Percentiles rank a stretch among this genome's conserved stretches.
Evolutionary conservation across 148 eudicot genomes (phyloP).

Genomic region (Chenopodium quinoa): DNA sequence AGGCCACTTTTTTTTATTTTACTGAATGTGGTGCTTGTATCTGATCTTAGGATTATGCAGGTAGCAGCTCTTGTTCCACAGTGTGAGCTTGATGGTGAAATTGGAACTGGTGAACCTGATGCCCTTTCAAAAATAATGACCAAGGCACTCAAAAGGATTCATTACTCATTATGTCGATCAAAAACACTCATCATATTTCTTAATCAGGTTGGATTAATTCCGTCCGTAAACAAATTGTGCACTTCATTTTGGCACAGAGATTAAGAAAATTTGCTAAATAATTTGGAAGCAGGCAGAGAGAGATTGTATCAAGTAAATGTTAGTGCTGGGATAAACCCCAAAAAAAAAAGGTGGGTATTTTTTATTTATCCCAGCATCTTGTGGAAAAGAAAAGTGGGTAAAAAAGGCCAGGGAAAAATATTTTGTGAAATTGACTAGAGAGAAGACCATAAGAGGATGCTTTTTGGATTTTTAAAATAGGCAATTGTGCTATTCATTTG

Average conservation of each 20-base stretch:
- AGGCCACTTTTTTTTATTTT: background rate
- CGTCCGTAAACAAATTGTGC: no score
- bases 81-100: conserved; percentile 53
- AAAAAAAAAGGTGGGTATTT: no score
- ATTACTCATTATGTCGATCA: conserved; percentile 71
- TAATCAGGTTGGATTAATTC: conserved; percentile 60
- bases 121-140: conserved; percentile 64
- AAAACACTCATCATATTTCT: conserved; percentile 75
- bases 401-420: background rate
- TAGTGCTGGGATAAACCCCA: background rate
- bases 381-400: background rate
- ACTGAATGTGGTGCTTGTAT: conserved; percentile 9
- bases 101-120: conserved; percentile 32
- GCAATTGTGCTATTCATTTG: background rate
- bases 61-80: conserved; percentile 98
- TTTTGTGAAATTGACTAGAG: background rate
- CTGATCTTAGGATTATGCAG: conserved; percentile 38
- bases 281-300: background rate
- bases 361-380: no score
- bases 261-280: no score
- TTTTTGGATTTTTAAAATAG: background rate
- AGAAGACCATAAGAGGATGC: background rate
- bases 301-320: background rate
- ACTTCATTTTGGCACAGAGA: background rate
- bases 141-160: conserved; percentile 82